phyloP scores from a whole-genome alignment of 2,329 filamentous ascomycete genomes.

The Penicillium occitanis region DNA sequence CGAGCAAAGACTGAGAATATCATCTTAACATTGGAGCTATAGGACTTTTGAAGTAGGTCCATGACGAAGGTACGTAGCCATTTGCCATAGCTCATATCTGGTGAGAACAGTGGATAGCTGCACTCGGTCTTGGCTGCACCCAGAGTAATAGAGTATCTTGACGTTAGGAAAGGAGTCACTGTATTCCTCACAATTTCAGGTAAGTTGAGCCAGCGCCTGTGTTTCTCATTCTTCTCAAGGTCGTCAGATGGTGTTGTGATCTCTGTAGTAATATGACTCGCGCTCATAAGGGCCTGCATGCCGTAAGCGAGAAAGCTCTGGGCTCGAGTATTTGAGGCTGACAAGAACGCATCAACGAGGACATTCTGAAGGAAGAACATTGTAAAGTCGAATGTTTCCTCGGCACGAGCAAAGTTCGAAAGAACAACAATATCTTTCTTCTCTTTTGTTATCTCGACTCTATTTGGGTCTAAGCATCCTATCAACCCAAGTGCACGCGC shows the following conservation, averaged over 20 bases:
- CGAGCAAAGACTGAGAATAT: conserved; percentile 80
- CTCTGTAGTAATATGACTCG: conserved; percentile 68
- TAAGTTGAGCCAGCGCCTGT: conserved; percentile 73
- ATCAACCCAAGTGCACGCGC: conserved; percentile 83
- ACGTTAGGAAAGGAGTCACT: conserved; percentile 82
- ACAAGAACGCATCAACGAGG: conserved; percentile 86
- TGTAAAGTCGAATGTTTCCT: conserved; percentile 82
- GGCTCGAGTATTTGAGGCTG: conserved; percentile 79
- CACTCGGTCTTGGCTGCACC: conserved; percentile 55
- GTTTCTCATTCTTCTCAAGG: conserved; percentile 60
- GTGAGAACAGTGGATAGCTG: conserved; percentile 75
- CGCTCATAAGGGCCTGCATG: conserved; percentile 86
- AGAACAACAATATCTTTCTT: conserved; percentile 81
- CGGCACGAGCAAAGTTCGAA: conserved; percentile 76
- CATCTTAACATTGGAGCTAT: conserved; percentile 69
- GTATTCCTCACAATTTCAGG: conserved; percentile 76
- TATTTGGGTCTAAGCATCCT: conserved; percentile 87
- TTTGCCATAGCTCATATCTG: conserved; percentile 66
- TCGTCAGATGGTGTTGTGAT: conserved; percentile 53
- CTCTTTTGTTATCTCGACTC: conserved; percentile 75
- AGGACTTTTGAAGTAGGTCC: conserved; percentile 76
- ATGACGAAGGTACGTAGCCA: conserved; percentile 82
- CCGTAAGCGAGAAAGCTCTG: conserved; percentile 92
- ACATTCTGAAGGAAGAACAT: conserved; percentile 83
- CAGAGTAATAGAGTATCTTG: conserved; percentile 72